Evolutionary conservation across 768 basidiomycete genomes (phyloP).

Genomic region (Termitomyces sp.): DNA sequence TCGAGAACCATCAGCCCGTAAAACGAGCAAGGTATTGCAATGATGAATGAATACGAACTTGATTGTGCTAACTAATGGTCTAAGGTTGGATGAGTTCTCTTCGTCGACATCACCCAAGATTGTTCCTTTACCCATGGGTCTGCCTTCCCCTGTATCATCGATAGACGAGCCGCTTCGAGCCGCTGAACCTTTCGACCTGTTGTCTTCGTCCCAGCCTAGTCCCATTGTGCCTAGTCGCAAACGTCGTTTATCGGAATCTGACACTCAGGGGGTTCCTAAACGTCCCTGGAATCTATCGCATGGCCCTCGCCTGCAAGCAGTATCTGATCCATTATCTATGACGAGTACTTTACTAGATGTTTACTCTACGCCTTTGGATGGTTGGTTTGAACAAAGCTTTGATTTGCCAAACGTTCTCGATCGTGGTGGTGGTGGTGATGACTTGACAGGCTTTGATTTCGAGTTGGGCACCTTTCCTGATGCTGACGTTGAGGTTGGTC

Average conservation of each 20-base stretch:
- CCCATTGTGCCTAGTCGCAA: constrained; percentile 26
- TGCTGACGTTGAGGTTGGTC: neutral
- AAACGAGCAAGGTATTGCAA: constrained; percentile 19
- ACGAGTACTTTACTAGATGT: constrained; percentile 12
- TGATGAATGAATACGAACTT: neutral
- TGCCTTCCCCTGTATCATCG: constrained; percentile 15
- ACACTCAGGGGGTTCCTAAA: constrained; percentile 20
- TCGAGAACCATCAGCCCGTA: neutral
- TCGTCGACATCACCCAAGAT: neutral
- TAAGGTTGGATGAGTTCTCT: neutral
- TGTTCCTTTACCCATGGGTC: neutral
- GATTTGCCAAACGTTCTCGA: constrained; percentile 26
- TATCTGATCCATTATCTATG: constrained; percentile 28
- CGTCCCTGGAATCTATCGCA: constrained; percentile 20
- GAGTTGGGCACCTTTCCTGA: constrained; percentile 13
- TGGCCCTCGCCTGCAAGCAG: constrained; percentile 23
- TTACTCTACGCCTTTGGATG: constrained; percentile 24
- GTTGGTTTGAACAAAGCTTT: constrained; percentile 34
- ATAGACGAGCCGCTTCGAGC: constrained; percentile 2
- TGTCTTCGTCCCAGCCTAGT: constrained; percentile 4
- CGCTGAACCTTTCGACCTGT: neutral
- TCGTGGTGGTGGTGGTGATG: constrained; percentile 8
- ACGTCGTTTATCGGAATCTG: constrained; percentile 35
- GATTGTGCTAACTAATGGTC: neutral
- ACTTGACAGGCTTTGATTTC: constrained; percentile 26